A percentile compares a stretch with the other conserved stretches of the same genome.
Evolutionary conservation across 805 yeast species (phyloP).

Genomic region (Jamesozyma rosinii): DNA sequence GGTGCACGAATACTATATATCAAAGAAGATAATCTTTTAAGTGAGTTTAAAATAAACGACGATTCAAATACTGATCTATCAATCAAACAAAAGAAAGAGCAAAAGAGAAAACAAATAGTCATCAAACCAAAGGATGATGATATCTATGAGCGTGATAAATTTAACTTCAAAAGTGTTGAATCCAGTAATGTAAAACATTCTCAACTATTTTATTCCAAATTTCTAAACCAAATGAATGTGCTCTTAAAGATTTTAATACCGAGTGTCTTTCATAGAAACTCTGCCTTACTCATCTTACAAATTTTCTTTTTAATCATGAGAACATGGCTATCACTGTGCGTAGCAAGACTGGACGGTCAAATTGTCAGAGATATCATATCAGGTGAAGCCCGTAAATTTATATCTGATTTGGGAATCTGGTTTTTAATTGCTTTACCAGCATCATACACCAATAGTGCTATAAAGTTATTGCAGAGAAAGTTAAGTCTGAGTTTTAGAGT

Average conservation of each 20-base stretch:
- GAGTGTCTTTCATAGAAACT: slow-evolving; percentile 53
- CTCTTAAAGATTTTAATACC: slow-evolving; percentile 83
- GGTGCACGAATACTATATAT: slow-evolving; percentile 30
- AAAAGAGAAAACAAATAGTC: slow-evolving; percentile 19
- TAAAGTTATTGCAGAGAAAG: slow-evolving; percentile 67
- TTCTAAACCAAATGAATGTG: slow-evolving; percentile 62
- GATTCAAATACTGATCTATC: not conserved
- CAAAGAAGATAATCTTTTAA: slow-evolving; percentile 16
- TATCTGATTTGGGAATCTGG: slow-evolving; percentile 78
- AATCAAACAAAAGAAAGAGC: not conserved
- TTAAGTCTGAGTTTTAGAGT: slow-evolving; percentile 79
- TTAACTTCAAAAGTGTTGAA: slow-evolving; percentile 25
- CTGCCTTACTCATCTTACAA: slow-evolving; percentile 57
- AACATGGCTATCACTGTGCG: slow-evolving; percentile 78
- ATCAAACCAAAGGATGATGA: slow-evolving; percentile 27
- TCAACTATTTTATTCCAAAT: slow-evolving; percentile 45
- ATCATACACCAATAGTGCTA: slow-evolving; percentile 83
- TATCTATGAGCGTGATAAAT: slow-evolving; percentile 28
- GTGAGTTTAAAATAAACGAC: not conserved
- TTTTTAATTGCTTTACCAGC: slow-evolving; percentile 87
- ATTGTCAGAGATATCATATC: slow-evolving; percentile 82
- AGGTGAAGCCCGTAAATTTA: slow-evolving; percentile 64
- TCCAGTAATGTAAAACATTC: slow-evolving; percentile 15
- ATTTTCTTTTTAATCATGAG: slow-evolving; percentile 66
- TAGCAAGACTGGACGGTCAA: slow-evolving; percentile 86